Base-by-base conservation (phyloP, 345 rosid species). In the Murraya koenigii region DNA sequence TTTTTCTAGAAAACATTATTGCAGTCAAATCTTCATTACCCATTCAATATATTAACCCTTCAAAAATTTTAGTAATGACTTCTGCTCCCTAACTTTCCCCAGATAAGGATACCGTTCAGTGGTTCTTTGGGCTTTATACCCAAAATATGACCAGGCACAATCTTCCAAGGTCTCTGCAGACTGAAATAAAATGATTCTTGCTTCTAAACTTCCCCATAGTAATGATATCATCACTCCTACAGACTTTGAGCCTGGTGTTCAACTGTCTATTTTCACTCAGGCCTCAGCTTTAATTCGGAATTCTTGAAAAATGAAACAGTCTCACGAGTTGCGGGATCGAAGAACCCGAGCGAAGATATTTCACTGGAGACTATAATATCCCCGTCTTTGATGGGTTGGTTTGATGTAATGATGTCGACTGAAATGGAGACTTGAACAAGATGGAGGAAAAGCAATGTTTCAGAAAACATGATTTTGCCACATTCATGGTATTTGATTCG, bases 271-370 rank as follows among this genome's bases (percentile, higher is more conserved):
- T 30, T 25, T 7, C 17, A 11, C 17, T 11, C 4, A 44, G 49
- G n/a, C 14, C 26, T 59, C 15, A 59, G 28, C 30, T 59, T 59
- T 59, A 25, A 59, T 59, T 60, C 15, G 8, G 10, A 26, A 60
- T 7, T 30, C 19, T 26, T 60, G 9, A 60, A 1, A 60, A 60
- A 5, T 13, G 19, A 7, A 26, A 4, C 0, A 11, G 7, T 60
- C 65, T 60, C 7, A 93, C 97, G 98, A 90, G 62, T 67, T 75
- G 8, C 85, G 0, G 85, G 75, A 76, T 86, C 87, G 80, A 91
- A 89, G 83, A 91, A 91, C 17, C 95, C 95, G 19, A 91, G 83
- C 87, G 14, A 85, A 91, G 33, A 71, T 76, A 26, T 69, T 78
- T 11, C 82, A 3, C 71, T 9, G 1, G 95, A 91, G 74, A 75